A percentile compares a stretch with the other conserved stretches of the same genome.
Conservation (phyloP, 768 basidiomycete genomes). For the Pholiota conissans region DNA sequence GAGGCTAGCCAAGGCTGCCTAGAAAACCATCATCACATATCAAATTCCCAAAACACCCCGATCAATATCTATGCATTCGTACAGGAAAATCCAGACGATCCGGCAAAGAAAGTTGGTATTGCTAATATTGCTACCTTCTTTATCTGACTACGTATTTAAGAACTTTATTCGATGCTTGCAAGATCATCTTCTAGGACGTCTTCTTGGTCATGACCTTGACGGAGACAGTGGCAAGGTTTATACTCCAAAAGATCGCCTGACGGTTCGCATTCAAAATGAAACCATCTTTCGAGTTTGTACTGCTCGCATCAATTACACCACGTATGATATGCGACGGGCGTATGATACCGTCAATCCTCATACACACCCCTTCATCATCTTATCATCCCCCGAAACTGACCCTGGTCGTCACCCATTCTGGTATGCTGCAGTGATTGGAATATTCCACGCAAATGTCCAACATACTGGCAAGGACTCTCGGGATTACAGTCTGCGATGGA, state of each 20-base stretch:
- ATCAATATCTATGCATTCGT: conserved; percentile 20
- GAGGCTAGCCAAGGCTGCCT: not conserved
- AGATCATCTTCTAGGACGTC: conserved; percentile 32
- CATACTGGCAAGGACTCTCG: conserved; percentile 13
- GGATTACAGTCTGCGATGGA: conserved; percentile 7
- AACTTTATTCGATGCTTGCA: conserved; percentile 29
- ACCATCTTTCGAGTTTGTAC: conserved; percentile 22
- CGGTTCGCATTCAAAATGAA: conserved; percentile 18
- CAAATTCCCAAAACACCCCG: conserved; percentile 15
- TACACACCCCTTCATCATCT: conserved; percentile 31
- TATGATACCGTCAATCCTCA: conserved; percentile 29
- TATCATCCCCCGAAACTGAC: conserved; percentile 15
- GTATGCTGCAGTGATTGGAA: conserved; percentile 22
- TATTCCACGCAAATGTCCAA: conserved; percentile 21
- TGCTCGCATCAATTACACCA: conserved; percentile 27
- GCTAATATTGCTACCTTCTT: no score
- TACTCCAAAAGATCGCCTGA: conserved; percentile 20
- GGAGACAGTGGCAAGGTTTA: conserved; percentile 28
- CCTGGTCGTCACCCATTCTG: conserved; percentile 19
- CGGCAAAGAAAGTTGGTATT: conserved; percentile 21
- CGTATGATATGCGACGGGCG: conserved; percentile 24
- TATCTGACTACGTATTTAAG: conserved; percentile 5
- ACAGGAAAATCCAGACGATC: conserved; percentile 4
- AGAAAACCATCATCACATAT: conserved; percentile 16
- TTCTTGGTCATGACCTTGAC: conserved; percentile 24